Evolutionary conservation across 2,329 filamentous ascomycete species (phyloP).

Genomic region (Pseudogymnoascus sp.): DNA sequence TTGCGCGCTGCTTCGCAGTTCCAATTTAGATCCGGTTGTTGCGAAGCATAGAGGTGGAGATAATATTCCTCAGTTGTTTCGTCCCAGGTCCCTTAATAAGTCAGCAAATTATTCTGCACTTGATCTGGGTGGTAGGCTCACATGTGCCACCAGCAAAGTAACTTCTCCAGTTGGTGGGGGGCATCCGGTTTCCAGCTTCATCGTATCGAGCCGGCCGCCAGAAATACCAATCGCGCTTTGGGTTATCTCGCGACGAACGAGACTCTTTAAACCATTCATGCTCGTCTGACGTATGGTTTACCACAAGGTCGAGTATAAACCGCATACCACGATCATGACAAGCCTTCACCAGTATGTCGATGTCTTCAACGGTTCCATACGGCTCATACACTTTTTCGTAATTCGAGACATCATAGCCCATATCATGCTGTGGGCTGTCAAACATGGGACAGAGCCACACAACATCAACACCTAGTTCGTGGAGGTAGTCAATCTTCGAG

Average conservation of each 20-base stretch:
- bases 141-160: constrained; percentile 54
- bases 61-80: constrained; percentile 65
- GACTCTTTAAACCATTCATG: constrained; percentile 57
- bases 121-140: constrained; percentile 32
- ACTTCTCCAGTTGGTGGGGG: constrained; percentile 66
- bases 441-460: constrained; percentile 63
- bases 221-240: constrained; percentile 56
- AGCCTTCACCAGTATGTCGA: constrained; percentile 51
- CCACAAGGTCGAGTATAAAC: constrained; percentile 64
- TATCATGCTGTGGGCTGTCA: constrained; percentile 55
- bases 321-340: constrained; percentile 57
- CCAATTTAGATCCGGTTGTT: constrained; percentile 81
- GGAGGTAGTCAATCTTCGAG: constrained; percentile 51
- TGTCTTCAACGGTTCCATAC: constrained; percentile 59
- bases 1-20: constrained; percentile 59
- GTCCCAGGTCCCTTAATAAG: constrained; percentile 42
- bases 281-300: constrained; percentile 68
- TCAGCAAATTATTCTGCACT: constrained; percentile 12
- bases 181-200: constrained; percentile 49
- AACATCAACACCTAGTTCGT: constrained; percentile 51
- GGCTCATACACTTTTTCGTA: constrained; percentile 56
- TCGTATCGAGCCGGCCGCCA: constrained; percentile 51
- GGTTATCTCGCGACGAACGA: constrained; percentile 38
- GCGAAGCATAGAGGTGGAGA: constrained; percentile 63
- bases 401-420: constrained; percentile 63